A percentile compares a stretch with the other conserved stretches of the same genome.
Conservation (phyloP, 139 green algal species). For the Axilococcus clingmanii region DNA sequence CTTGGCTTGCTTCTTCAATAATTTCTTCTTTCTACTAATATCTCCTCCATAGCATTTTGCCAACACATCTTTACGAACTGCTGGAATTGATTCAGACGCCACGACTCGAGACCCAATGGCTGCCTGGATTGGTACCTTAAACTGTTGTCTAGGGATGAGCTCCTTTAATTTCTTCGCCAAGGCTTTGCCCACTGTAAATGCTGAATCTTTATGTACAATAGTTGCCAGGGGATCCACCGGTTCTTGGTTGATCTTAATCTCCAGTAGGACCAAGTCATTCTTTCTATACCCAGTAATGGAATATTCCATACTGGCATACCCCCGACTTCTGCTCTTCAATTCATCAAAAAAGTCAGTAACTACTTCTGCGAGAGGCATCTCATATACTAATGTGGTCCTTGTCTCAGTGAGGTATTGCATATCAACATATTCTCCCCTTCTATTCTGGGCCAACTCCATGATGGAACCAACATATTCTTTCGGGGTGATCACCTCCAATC, state of each 20-base stretch:
- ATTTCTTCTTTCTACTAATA: slow-evolving; percentile 87
- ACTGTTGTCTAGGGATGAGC: slow-evolving; percentile 90
- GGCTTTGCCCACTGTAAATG: slow-evolving; percentile 47
- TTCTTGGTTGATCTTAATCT: slow-evolving; percentile 89
- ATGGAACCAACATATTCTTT: slow-evolving; percentile 89
- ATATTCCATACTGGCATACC: slow-evolving; percentile 97
- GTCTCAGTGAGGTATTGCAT: slow-evolving; percentile 91
- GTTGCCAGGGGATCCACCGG: slow-evolving; percentile 68
- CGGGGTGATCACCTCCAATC: slow-evolving; percentile 69
- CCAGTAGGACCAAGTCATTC: slow-evolving; percentile 85
- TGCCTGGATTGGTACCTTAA: slow-evolving; percentile 73
- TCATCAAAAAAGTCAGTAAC: slow-evolving; percentile 98
- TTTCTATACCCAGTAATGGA: slow-evolving; percentile 62
- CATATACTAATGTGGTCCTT: slow-evolving; percentile 80
- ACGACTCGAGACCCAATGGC: slow-evolving; percentile 79
- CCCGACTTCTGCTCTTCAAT: slow-evolving; percentile 81
- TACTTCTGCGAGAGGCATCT: slow-evolving; percentile 88
- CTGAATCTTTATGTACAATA: slow-evolving; percentile 74
- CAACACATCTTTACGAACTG: slow-evolving; percentile 88
- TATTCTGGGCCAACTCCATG: slow-evolving; percentile 79
- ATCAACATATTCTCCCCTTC: slow-evolving; percentile 81
- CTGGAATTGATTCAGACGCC: slow-evolving; percentile 58
- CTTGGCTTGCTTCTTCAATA: slow-evolving; percentile 82
- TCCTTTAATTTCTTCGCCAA: slow-evolving; percentile 88
- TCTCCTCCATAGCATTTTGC: slow-evolving; percentile 90